Base-by-base conservation (phyloP, 164 flowering plant genomes). In the Echeveria elegans region DNA sequence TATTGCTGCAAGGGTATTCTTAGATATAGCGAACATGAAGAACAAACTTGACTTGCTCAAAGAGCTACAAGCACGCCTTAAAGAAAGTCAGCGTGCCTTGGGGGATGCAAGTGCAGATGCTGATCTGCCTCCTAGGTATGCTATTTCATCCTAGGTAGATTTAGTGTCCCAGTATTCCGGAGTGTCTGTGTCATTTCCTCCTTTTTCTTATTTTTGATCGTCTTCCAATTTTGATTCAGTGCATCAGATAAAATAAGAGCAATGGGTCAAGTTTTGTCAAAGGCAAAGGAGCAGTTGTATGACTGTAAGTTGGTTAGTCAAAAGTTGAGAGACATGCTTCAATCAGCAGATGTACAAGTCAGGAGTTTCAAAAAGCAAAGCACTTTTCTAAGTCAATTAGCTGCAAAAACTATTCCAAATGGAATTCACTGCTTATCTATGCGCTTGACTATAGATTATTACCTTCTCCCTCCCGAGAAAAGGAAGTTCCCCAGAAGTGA, bases 291-390 rank as follows among this genome's bases (percentile, higher is more conserved):
- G 74, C 82, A 87, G 70, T 72, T 92, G 52, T 92, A 87, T 79
- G 95, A 92, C 74, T 95, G 99, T 78, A 87, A 85, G 72, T 71
- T 88, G 81, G 97, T 92, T 10, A 92, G 96, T 18, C 80, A 80
- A 72, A 87, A 87, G 81, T 83, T 95, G 61, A 87, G 99, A 78
- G 99, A 90, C 30, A 95, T 95, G 99, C 97, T 92, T 72, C 98
- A 88, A 73, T 81, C 98, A 62, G 98, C 96, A 56, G 99, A 95
- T 80, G 99, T 92, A 67, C 96, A 87, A 80, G 97, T 95, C 36
- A 83, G 98, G 73, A 77, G 95, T 82, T 81, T 95, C 77, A 92
- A 95, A 77, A 90, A 89, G 77, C 99, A 95, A 84, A 95, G 97
- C 88, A 90, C 97, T 70, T 92, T 92, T 74, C 78, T 95, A 66